phyloP scores from a whole-genome alignment of 2,329 filamentous ascomycete genomes.

The Aureobasidium sp. region DNA sequence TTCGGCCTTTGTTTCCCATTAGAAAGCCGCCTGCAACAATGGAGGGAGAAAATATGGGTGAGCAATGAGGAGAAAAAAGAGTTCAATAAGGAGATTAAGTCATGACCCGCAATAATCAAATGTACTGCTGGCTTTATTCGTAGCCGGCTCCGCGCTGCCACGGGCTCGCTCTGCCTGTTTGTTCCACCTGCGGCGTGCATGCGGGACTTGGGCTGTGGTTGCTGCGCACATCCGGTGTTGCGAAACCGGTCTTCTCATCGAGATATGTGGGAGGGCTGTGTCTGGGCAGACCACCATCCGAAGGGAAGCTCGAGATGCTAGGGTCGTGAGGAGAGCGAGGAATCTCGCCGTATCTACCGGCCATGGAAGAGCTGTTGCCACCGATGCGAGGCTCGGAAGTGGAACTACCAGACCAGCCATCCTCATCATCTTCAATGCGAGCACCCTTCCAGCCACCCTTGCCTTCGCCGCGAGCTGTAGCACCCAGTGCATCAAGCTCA shows the following conservation, averaged over 20 bases:
- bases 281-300: slow-evolving; percentile 12
- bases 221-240: slow-evolving; percentile 8
- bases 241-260: slow-evolving; percentile 13
- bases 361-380: slow-evolving; percentile 30
- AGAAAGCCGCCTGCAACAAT: background rate
- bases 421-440: slow-evolving; percentile 64
- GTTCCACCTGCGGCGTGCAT: slow-evolving; percentile 17
- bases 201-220: slow-evolving; percentile 14
- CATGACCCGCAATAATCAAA: slow-evolving; percentile 8
- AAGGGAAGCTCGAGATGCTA: slow-evolving; percentile 15
- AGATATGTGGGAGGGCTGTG: slow-evolving; percentile 17
- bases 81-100: background rate
- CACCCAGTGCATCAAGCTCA: slow-evolving; percentile 81
- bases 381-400: slow-evolving; percentile 31
- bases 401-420: slow-evolving; percentile 56
- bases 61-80: background rate
- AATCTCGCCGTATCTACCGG: slow-evolving; percentile 25
- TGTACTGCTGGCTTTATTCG: slow-evolving; percentile 34
- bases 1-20: background rate
- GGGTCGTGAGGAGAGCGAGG: slow-evolving; percentile 16
- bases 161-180: slow-evolving; percentile 48
- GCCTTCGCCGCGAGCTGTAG: slow-evolving; percentile 74
- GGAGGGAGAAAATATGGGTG: background rate
- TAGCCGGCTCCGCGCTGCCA: slow-evolving; percentile 61
- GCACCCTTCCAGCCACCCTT: slow-evolving; percentile 37